Conservation (phyloP, 2,329 filamentous ascomycete species). For the Aspergillus cejpii region DNA sequence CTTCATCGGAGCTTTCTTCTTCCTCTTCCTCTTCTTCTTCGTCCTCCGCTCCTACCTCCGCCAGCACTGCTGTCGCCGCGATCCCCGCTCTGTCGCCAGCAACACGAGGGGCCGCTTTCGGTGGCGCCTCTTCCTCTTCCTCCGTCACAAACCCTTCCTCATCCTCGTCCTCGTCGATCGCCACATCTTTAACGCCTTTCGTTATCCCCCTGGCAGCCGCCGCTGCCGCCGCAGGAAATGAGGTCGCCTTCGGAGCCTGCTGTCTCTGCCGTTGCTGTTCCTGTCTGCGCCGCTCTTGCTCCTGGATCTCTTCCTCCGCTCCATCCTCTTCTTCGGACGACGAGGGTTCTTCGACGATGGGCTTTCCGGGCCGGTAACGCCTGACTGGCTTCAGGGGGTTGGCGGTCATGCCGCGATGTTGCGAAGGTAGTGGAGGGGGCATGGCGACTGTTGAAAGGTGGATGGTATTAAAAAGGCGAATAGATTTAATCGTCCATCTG, state of each 20-base stretch:
- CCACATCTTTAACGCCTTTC: constrained; percentile 28
- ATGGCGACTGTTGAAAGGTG: constrained; percentile 20
- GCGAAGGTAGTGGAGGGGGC: constrained; percentile 41
- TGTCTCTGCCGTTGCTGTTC: constrained; percentile 38
- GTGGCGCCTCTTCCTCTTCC: constrained; percentile 36
- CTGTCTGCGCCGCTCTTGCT: constrained; percentile 45
- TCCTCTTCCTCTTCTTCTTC: constrained; percentile 34
- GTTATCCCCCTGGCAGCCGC: constrained; percentile 28
- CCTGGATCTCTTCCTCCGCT: constrained; percentile 46
- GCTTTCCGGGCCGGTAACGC: constrained; percentile 81
- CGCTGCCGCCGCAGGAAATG: constrained; percentile 30
- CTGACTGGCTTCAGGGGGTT: constrained; percentile 68
- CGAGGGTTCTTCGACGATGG: constrained; percentile 45
- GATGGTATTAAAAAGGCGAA: not conserved
- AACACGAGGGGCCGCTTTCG: constrained; percentile 12
- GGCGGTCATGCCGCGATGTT: constrained; percentile 70
- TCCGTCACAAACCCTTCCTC: constrained; percentile 59
- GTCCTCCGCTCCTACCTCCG: constrained; percentile 5
- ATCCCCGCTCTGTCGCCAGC: constrained; percentile 12
- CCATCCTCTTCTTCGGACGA: constrained; percentile 49
- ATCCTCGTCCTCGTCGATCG: constrained; percentile 40
- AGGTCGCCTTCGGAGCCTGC: constrained; percentile 41
- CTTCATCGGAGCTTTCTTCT: constrained; percentile 40
- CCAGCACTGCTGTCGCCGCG: constrained; percentile 8
- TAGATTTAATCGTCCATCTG: too few relatives aligned